Evolutionary conservation across 2,329 filamentous ascomycete species (phyloP).

Genomic region (Fusarium sp.): DNA sequence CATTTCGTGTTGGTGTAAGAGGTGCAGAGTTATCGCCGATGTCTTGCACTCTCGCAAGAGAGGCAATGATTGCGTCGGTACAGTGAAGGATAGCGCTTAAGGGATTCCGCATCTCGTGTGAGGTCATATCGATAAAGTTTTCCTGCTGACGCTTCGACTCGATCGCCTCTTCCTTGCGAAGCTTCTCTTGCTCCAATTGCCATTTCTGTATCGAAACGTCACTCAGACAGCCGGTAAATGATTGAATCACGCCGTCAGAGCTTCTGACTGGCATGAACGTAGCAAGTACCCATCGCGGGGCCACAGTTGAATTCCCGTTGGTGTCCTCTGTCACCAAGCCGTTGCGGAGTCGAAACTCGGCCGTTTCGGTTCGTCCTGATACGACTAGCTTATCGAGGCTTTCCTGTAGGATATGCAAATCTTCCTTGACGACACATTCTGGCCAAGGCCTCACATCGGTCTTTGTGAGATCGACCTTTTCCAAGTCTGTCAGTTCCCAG

Average conservation of each 20-base stretch:
- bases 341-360: slow-evolving; percentile 60
- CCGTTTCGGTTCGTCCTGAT: slow-evolving; percentile 55
- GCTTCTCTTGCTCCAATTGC: slow-evolving; percentile 60
- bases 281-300: slow-evolving; percentile 59
- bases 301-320: slow-evolving; percentile 53
- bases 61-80: slow-evolving; percentile 73
- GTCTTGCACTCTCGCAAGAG: slow-evolving; percentile 56
- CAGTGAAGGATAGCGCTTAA: slow-evolving; percentile 78
- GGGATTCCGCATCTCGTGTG: slow-evolving; percentile 78
- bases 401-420: slow-evolving; percentile 51
- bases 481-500: slow-evolving; percentile 61
- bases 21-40: slow-evolving; percentile 43
- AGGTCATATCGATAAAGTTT: slow-evolving; percentile 81
- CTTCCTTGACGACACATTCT: slow-evolving; percentile 56
- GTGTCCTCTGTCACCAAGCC: slow-evolving; percentile 58
- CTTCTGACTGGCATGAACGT: slow-evolving; percentile 61
- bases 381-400: slow-evolving; percentile 52
- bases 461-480: slow-evolving; percentile 52
- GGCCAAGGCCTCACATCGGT: slow-evolving; percentile 56
- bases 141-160: slow-evolving; percentile 76
- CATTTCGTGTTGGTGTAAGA: slow-evolving; percentile 36
- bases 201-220: slow-evolving; percentile 61
- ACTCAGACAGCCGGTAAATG: slow-evolving; percentile 58
- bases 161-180: slow-evolving; percentile 64
- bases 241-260: slow-evolving; percentile 57